Base-by-base conservation (phyloP, 2,329 filamentous ascomycete species). In the Cladosporium oxysporum region DNA sequence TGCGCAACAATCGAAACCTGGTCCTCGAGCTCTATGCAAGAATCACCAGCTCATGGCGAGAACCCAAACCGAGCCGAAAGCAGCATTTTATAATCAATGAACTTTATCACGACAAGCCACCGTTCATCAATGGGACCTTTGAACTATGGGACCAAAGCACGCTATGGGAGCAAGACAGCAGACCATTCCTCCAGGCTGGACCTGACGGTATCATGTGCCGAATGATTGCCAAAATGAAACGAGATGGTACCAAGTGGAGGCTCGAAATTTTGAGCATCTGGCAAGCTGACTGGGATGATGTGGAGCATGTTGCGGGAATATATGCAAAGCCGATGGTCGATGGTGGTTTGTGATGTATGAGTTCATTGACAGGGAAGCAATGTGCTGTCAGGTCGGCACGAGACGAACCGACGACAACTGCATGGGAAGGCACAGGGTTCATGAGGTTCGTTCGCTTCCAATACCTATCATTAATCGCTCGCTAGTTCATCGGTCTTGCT, bases 51-150 rank as follows among this genome's bases (percentile, higher is more conserved):
- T 90, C 88, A 0, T 83, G 79, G 63, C 83, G 88, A 0, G 85
- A 88, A 29, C 58, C 52, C 28, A 69, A 68, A 26, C 66, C 71
- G 5, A 65, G 70, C n/a, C 66, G 72, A 5, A 85, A 82, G 68
- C 88, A 91, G 71, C 80, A 85, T 64, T 90, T 91, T 68, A 82
- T 86, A n/a, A 85, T 91, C 59, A 80, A 81, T 47, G 88, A 90
- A 70, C 75, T 91, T 0, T 88, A 87, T 69, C 85, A 86, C 67
- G 82, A 86, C 23, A 81, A 80, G 12, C 83, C 83, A 5, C 88
- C 87, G 0, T 85, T 84, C 64, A 73, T 86, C 67, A 77, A 82
- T 62, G 81, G 80, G 0, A 70, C 77, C 1, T 83, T 83, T 47
- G 74, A 78, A 55, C 77, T 83, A 31, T 86, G 82, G 80, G 81